phyloP scores from a whole-genome alignment of 2,329 filamentous ascomycete species.

The Xylariaceae sp. region DNA sequence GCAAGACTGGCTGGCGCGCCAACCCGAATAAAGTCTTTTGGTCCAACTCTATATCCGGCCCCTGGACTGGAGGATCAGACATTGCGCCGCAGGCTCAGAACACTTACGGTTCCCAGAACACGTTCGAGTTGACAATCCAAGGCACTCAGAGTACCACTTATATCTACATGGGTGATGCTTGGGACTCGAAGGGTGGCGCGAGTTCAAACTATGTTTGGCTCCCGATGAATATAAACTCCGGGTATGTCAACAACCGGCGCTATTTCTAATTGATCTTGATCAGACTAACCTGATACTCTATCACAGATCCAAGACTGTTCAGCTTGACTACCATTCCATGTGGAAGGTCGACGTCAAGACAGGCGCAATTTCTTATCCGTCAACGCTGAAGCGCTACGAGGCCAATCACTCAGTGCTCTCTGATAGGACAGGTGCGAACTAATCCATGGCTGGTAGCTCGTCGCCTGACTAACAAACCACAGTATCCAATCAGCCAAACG shows the following conservation, averaged over 20 bases:
- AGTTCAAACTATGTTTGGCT: constrained; percentile 48
- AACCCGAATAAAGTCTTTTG: constrained; percentile 48
- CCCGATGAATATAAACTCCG: constrained; percentile 44
- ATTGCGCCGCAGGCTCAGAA: constrained; percentile 44
- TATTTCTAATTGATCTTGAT: not conserved
- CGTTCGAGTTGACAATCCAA: constrained; percentile 43
- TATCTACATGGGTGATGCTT: constrained; percentile 47
- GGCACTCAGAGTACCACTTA: constrained; percentile 43
- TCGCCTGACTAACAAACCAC: not conserved
- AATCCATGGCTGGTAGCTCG: too few species aligned
- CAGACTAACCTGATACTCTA: not conserved
- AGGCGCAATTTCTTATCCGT: constrained; percentile 43
- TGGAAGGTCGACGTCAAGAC: constrained; percentile 48
- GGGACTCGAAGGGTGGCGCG: constrained; percentile 44
- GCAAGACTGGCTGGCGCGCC: constrained; percentile 45
- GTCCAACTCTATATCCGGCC: constrained; percentile 40
- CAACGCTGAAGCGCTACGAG: constrained; percentile 44
- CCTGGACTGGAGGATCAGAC: constrained; percentile 43
- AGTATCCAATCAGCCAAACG: constrained; percentile 33
- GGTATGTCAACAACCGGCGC: constrained; percentile 33
- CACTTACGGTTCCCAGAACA: constrained; percentile 47
- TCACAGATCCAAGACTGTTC: constrained; percentile 39
- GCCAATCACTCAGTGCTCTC: constrained; percentile 37
- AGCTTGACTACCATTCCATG: constrained; percentile 47
- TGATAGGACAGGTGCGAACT: constrained; percentile 28